Percentiles rank a stretch among this genome's conserved stretches.
phyloP scores from a whole-genome alignment of 1,284 basidiomycete species.

The Cystobasidium pallidum region DNA sequence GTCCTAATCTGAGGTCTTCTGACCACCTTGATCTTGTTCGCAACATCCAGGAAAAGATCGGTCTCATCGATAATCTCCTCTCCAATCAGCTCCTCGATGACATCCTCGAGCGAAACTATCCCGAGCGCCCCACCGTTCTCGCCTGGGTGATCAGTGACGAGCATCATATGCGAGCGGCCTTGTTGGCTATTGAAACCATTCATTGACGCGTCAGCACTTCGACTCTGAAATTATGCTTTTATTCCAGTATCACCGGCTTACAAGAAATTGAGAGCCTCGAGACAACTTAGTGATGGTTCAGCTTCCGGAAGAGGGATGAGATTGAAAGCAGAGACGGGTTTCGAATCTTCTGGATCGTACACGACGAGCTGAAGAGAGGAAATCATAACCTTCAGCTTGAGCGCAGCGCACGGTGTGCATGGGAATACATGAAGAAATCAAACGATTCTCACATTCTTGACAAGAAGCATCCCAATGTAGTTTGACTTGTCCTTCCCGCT shows the following conservation, averaged over 20 bases:
- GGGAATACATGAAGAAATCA: neutral
- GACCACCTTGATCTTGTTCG: slow-evolving; percentile 52
- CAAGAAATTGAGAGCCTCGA: slow-evolving; percentile 67
- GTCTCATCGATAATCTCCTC: slow-evolving; percentile 47
- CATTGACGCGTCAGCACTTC: neutral
- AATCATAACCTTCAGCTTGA: slow-evolving; percentile 35
- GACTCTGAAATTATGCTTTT: too few relatives aligned
- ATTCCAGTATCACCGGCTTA: too few relatives aligned
- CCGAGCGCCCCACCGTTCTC: slow-evolving; percentile 58
- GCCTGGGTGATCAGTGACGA: slow-evolving; percentile 71
- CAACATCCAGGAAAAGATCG: slow-evolving; percentile 52
- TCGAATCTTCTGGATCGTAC: slow-evolving; percentile 80
- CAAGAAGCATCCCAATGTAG: slow-evolving; percentile 82
- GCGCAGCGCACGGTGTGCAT: neutral
- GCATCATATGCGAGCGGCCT: slow-evolving; percentile 86
- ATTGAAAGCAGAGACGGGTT: slow-evolving; percentile 55
- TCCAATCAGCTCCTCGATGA: slow-evolving; percentile 72
- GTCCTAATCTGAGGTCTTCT: slow-evolving; percentile 48
- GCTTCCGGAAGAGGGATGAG: slow-evolving; percentile 84
- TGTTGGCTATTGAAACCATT: slow-evolving; percentile 68
- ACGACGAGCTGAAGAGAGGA: slow-evolving; percentile 67
- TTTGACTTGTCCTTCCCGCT: slow-evolving; percentile 72
- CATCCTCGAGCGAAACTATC: slow-evolving; percentile 60
- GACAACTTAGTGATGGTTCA: slow-evolving; percentile 78
- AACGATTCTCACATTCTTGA: slow-evolving; percentile 20